Percentiles rank a stretch among this genome's conserved stretches.
Evolutionary conservation across 2,329 filamentous ascomycete genomes (phyloP).

Genomic region (Microdochium trichocladiopsis): DNA sequence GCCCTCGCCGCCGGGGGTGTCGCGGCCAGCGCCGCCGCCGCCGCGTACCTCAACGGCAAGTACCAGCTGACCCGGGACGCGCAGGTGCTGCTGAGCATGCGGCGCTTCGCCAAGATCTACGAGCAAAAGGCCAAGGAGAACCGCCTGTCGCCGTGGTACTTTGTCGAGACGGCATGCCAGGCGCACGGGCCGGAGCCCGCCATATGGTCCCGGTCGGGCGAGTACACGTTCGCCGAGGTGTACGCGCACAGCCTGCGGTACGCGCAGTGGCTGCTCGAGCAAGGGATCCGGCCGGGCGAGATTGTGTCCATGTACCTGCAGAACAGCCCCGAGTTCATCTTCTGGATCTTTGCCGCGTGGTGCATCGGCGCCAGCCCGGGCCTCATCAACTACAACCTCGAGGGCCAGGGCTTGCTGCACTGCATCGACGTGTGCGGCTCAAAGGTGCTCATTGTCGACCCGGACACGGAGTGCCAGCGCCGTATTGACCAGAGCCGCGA

Average conservation of each 20-base stretch:
- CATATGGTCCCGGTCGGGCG: conserved; percentile 56
- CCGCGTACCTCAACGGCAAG: conserved; percentile 60
- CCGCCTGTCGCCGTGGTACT: conserved; percentile 52
- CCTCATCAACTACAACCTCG: conserved; percentile 60
- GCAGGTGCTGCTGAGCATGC: conserved; percentile 25
- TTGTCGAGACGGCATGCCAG: conserved; percentile 46
- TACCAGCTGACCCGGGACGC: conserved; percentile 56
- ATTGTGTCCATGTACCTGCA: conserved; percentile 56
- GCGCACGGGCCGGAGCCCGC: conserved; percentile 41
- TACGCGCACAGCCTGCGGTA: conserved; percentile 45
- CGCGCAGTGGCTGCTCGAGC: conserved; percentile 48
- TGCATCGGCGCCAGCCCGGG: conserved; percentile 58
- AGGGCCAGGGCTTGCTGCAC: conserved; percentile 53
- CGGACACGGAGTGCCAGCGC: conserved; percentile 37
- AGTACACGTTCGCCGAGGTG: conserved; percentile 47
- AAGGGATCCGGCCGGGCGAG: conserved; percentile 47
- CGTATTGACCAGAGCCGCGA: conserved; percentile 48
- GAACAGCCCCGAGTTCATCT: conserved; percentile 58
- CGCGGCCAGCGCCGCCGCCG: conserved; percentile 24
- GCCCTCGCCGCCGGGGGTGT: conserved; percentile 8
- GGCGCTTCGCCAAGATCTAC: conserved; percentile 30
- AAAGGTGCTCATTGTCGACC: conserved; percentile 47
- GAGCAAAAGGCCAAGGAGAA: conserved; percentile 22
- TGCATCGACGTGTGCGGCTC: conserved; percentile 50
- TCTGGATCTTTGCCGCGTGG: conserved; percentile 54